Conservation (phyloP, 768 basidiomycete species). For the Lyophyllum shimeji region DNA sequence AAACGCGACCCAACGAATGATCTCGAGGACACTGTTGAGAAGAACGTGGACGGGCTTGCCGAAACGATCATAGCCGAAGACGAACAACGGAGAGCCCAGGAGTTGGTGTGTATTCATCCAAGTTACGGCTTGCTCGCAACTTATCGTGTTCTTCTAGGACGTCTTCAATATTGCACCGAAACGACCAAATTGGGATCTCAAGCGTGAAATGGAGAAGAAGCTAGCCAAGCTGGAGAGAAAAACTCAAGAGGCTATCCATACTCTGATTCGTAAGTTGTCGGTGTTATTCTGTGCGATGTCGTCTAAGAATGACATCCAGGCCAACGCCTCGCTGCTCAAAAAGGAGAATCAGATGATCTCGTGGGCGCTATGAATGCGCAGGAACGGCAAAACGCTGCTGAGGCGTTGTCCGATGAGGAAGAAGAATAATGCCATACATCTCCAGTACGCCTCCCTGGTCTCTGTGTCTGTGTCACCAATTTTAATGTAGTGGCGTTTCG, state of each 20-base stretch:
- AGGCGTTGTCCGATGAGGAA: slow-evolving; percentile 61
- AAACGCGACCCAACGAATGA: slow-evolving; percentile 60
- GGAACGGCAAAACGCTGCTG: slow-evolving; percentile 54
- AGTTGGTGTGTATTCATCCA: slow-evolving; percentile 61
- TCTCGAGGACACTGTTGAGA: slow-evolving; percentile 86
- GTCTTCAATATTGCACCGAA: slow-evolving; percentile 97
- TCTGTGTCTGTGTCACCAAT: slow-evolving; percentile 6
- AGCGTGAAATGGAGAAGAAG: slow-evolving; percentile 91
- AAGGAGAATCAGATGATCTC: slow-evolving; percentile 76
- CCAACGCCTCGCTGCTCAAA: slow-evolving; percentile 76
- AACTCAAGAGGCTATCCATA: slow-evolving; percentile 91
- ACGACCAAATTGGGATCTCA: slow-evolving; percentile 94
- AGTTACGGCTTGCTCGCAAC: not conserved
- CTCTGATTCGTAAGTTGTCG: slow-evolving; percentile 76
- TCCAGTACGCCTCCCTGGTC: slow-evolving; percentile 21
- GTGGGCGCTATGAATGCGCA: slow-evolving; percentile 84
- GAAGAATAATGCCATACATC: slow-evolving; percentile 30
- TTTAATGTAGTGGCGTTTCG: slow-evolving; percentile 1
- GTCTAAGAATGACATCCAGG: slow-evolving; percentile 40
- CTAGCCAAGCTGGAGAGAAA: slow-evolving; percentile 84
- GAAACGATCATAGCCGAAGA: slow-evolving; percentile 86
- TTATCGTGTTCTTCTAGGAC: slow-evolving; percentile 54
- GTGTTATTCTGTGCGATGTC: not conserved
- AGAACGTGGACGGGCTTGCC: slow-evolving; percentile 78
- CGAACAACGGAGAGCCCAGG: slow-evolving; percentile 79